A percentile compares a stretch with the other conserved stretches of the same genome.
These are phyloP conservation scores for Fusarium nisikadoi DNA, from an alignment of 2,329 filamentous ascomycete species.

Conservation along the genomic window DNA sequence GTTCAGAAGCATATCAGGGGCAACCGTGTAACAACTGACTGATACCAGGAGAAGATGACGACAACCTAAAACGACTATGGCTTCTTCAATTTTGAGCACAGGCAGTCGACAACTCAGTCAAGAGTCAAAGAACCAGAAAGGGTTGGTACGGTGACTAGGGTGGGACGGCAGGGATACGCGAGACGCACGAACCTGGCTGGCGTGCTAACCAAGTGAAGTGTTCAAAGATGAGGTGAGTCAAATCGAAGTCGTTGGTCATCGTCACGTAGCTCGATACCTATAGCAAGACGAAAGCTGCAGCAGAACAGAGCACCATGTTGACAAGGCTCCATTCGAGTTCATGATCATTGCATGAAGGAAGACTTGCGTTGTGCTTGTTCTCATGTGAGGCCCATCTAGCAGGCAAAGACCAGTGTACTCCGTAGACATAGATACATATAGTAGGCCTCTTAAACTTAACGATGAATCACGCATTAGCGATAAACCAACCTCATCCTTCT, in stretches of 20 bases:
- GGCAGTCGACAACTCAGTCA: constrained; percentile 24
- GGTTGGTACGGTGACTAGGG: constrained; percentile 42
- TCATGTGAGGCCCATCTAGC: constrained; percentile 8
- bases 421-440: neutral
- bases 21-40: neutral
- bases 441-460: neutral
- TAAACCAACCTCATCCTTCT: constrained; percentile 10
- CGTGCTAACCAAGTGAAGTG: constrained; percentile 35
- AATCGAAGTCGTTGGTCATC: constrained; percentile 29
- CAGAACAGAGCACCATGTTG: constrained; percentile 6
- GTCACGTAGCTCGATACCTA: constrained; percentile 5
- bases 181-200: constrained; percentile 44
- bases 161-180: constrained; percentile 44
- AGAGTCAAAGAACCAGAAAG: constrained; percentile 18
- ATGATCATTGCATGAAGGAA: constrained; percentile 20
- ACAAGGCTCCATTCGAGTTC: constrained; percentile 13
- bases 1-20: neutral
- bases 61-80: constrained; percentile 23
- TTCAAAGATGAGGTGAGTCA: constrained; percentile 31
- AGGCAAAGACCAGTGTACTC: neutral
- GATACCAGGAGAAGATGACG: constrained; percentile 3
- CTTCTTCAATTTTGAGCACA: constrained; percentile 24
- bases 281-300: neutral
- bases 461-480: constrained; percentile 9
- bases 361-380: neutral